Conservation (phyloP, 495 filamentous ascomycete species). For the Tuber melanosporum region DNA sequence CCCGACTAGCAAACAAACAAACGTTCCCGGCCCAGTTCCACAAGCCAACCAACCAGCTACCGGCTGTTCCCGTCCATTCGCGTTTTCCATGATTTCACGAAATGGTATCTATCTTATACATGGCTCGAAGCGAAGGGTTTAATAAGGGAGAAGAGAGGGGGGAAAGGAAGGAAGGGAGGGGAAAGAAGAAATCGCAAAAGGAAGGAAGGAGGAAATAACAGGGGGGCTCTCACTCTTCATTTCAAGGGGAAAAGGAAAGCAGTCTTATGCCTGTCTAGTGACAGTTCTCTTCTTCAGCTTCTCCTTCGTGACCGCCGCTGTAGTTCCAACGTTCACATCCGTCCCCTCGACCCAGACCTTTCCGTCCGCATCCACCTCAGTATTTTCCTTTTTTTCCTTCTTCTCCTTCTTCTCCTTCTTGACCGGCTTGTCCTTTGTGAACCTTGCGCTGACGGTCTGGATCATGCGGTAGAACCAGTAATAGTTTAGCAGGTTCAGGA, state of each 20-base stretch:
- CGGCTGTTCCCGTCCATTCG: too few species aligned
- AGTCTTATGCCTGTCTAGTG: slow-evolving; percentile 14
- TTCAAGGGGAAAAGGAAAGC: slow-evolving; percentile 15
- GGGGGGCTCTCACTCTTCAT: background rate
- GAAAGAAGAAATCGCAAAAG: background rate
- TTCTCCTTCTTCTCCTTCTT: slow-evolving; percentile 42
- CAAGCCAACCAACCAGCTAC: background rate
- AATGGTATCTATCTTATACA: background rate
- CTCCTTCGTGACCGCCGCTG: slow-evolving; percentile 35
- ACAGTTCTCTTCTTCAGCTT: slow-evolving; percentile 33
- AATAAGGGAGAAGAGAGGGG: background rate
- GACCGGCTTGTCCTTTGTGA: slow-evolving; percentile 47
- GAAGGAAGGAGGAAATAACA: background rate
- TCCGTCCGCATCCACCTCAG: slow-evolving; percentile 18
- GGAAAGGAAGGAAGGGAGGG: background rate
- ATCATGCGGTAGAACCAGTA: slow-evolving; percentile 99
- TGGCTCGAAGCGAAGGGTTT: background rate
- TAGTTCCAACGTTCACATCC: slow-evolving; percentile 37
- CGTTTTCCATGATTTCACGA: background rate
- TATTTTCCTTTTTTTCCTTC: slow-evolving; percentile 39
- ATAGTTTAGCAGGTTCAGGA: slow-evolving; percentile 82
- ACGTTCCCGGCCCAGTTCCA: background rate
- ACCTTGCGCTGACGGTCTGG: slow-evolving; percentile 78
- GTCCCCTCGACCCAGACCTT: slow-evolving; percentile 27
- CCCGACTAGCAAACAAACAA: background rate